A percentile compares a stretch with the other conserved stretches of the same genome.
These are phyloP conservation scores for Picochlorum costavermella DNA, from an alignment of 139 green algal species.

Conservation along the genomic window DNA sequence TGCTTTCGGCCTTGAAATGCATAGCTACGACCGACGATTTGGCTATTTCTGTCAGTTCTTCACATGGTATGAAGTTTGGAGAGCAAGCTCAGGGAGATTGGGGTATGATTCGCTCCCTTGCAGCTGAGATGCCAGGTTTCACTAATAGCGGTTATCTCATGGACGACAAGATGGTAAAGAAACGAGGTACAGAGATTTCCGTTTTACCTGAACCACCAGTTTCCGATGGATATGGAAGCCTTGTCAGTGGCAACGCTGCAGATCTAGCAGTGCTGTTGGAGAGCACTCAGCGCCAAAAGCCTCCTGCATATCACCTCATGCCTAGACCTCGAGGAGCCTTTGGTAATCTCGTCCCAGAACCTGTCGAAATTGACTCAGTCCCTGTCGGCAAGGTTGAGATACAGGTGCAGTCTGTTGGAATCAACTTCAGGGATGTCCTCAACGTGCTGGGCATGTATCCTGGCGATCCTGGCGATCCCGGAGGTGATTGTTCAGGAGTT, in stretches of 20 bases:
- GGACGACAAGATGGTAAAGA: background rate
- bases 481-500: constrained; percentile 50
- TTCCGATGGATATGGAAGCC: constrained; percentile 35
- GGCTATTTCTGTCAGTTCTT: background rate
- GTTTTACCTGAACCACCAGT: background rate
- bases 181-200: background rate
- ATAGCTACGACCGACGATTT: background rate
- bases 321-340: constrained; percentile 33
- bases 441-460: constrained; percentile 62
- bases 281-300: constrained; percentile 1
- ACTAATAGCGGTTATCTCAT: background rate
- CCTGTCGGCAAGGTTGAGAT: constrained; percentile 26
- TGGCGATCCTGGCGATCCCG: constrained; percentile 36
- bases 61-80: background rate
- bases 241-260: background rate
- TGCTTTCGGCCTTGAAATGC: constrained; percentile 5
- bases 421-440: constrained; percentile 60
- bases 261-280: constrained; percentile 20
- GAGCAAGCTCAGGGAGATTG: constrained; percentile 7
- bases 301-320: constrained; percentile 23
- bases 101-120: constrained; percentile 41
- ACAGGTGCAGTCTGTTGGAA: constrained; percentile 35
- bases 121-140: constrained; percentile 20
- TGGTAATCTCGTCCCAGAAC: constrained; percentile 17
- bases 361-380: constrained; percentile 8